Evolutionary conservation across 2,329 filamentous ascomycete species (phyloP), one percentile per base, ranked within the genome.

Genomic region (Paraconiothyrium brasiliense): DNA sequence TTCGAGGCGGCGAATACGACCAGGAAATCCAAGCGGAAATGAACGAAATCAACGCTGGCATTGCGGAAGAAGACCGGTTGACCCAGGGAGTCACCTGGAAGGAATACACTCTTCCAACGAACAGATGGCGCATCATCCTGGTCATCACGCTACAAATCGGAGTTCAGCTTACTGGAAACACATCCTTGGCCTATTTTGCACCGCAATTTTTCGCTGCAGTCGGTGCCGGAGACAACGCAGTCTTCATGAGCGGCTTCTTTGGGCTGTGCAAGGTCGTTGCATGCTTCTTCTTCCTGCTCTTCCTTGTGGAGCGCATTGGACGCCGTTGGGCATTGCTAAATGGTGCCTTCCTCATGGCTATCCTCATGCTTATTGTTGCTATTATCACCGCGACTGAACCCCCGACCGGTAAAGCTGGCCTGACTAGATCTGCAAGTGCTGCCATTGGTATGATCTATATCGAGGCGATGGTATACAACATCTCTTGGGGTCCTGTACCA

Each of bases 1-100:
- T 86, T 13, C 81, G 84, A 3, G 84, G 83, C 4, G 84, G 82
- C n/a, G 58, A 59, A 13, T 54, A 44, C 39, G 24, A 22, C 44
- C 9, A 59, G 13, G 50, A 47, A 2, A 51, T 51, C 27, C 34
- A 55, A 44, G 51, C 50, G 20, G 35, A 54, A 34, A 44, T 61
- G 11, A 41, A 51, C 13, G 59, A 61, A 22, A 61, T 61, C 34
- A 27, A 47, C 16, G 41, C 37, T 14, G 48, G 59, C 13, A 61
- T 61, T 24, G 48, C 32, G 4, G 59, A 57, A n/a, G 59, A 61
- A 47, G 48, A 57, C 6, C 44, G 47, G 2, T 24, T 47, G 16
- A 61, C 27, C 16, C 46, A 57, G n/a, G 59, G 59, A 2, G 14
- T 51, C 7, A 57, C 47, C 11, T 61, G 59, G 59, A 61, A 52